Base-by-base conservation (phyloP, 352 stramenopile species). In the Phytopythium helicoides region DNA sequence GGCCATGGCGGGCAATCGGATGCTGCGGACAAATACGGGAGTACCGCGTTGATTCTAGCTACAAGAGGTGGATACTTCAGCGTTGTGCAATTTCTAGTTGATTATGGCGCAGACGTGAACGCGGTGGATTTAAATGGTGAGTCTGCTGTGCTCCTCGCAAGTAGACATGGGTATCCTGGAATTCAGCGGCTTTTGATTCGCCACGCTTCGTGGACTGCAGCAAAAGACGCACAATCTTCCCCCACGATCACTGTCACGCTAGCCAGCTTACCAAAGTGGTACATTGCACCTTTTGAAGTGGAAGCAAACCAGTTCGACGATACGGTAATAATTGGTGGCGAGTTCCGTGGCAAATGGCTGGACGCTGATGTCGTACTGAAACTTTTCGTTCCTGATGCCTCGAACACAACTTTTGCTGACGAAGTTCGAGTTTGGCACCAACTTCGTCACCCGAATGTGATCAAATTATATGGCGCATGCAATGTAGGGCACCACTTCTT, bases 381-480 rank as follows among this genome's bases (percentile, higher is more conserved):
- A 38, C 39, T 61, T 5, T 61, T 54, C 15, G 12, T 56, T 23
- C 38, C 46, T 16, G 38, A 41, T 16, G 33, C 39, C 1, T 16
- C 19, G 10, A 22, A 25, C 16, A 6, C 46, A 10, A 42, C 26
- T 4, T 61, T 61, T 39, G 28, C 18, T 3, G 38, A 64, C 11
- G 57, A 59, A 38, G 39, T 65, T 34, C 16, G n/a, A 40, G n/a
- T 52, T 21, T 64, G 54, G 54, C 47, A 55, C 14, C 54, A 47
- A 22, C 22, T 62, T 2, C 48, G 42, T 3, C 47, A 62, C 22
- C 56, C 56, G 1, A 51, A 51, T 14, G 19, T 52, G 35, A 36
- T 58, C 26, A 58, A 49, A 25, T 23, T 58, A 19, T 58, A 58
- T 10, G 47, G 47, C 10, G 47, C 47, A 6, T 53, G 47, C 34